Evolutionary conservation across 2,329 filamentous ascomycete species (phyloP).

Genomic region (Grosmannia serpens): DNA sequence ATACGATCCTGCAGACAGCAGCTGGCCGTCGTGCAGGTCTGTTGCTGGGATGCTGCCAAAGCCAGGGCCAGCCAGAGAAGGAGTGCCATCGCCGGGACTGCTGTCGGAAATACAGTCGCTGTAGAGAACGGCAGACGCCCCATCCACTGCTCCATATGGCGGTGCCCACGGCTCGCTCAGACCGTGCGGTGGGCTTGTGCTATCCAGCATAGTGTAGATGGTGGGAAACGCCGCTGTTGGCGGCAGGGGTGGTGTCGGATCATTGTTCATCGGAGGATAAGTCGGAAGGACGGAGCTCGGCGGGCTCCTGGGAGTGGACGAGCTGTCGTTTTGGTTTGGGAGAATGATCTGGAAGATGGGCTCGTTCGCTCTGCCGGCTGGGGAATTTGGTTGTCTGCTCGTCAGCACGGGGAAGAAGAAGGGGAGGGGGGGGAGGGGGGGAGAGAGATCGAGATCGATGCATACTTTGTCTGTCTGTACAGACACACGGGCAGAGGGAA

Average conservation of each 20-base stretch:
- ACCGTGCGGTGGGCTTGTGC: too few relatives aligned
- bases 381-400: constrained; percentile 2
- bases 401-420: background rate
- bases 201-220: background rate
- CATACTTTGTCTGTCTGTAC: constrained; percentile 22
- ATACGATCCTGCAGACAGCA: background rate
- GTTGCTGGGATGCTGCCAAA: background rate
- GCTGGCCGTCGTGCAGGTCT: background rate
- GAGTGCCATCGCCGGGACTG: background rate
- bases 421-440: background rate
- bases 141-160: background rate
- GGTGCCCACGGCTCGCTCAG: background rate
- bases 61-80: background rate
- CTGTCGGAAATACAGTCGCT: background rate
- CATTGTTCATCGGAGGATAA: background rate
- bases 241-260: background rate
- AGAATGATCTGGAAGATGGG: constrained; percentile 16
- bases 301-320: background rate
- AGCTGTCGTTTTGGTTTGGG: background rate
- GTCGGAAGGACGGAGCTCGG: background rate
- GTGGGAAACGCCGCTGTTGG: background rate
- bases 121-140: background rate
- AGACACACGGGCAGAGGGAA: constrained; percentile 40
- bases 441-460: background rate
- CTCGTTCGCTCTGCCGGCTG: constrained; percentile 10